Conservation (phyloP, 2,329 filamentous ascomycete species). For the Iodosphaeria phyllophila region DNA sequence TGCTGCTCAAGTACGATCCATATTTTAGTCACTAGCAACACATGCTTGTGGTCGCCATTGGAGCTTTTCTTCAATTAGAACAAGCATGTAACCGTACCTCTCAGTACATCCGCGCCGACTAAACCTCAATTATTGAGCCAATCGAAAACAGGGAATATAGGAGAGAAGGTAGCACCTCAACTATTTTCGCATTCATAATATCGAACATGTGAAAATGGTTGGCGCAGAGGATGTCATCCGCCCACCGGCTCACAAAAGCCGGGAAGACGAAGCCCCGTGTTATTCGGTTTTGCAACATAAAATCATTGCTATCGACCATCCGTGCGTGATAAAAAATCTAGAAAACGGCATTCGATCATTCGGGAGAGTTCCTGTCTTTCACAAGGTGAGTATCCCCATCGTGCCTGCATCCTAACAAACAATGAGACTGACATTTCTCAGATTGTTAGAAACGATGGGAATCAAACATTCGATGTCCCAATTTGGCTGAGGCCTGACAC, state of each 20-base stretch:
- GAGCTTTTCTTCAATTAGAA: too few relatives aligned
- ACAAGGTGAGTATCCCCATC: slow-evolving; percentile 12
- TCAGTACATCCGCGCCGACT: too few relatives aligned
- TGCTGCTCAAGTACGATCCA: too few relatives aligned
- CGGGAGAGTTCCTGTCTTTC: slow-evolving; percentile 18
- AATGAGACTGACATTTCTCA: neutral
- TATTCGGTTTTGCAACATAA: slow-evolving; percentile 10
- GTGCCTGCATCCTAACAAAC: neutral
- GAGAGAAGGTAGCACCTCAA: too few relatives aligned
- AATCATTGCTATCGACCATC: slow-evolving; percentile 24
- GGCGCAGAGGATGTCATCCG: slow-evolving; percentile 3
- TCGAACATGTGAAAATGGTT: slow-evolving; percentile 3
- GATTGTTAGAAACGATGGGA: slow-evolving; percentile 1
- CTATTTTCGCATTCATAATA: too few relatives aligned
- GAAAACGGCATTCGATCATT: slow-evolving; percentile 22
- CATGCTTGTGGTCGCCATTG: too few relatives aligned
- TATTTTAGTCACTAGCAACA: too few relatives aligned
- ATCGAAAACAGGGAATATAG: too few relatives aligned
- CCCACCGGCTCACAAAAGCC: slow-evolving; percentile 1
- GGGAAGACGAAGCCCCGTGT: slow-evolving; percentile 2
- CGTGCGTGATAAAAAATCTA: slow-evolving; percentile 19
- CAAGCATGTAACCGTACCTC: too few relatives aligned
- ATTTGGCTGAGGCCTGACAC: slow-evolving; percentile 69
- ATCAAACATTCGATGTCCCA: slow-evolving; percentile 32
- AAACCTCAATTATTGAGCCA: too few relatives aligned